These are phyloP conservation scores for Solanum clarkiae DNA, from an alignment of 257 asterid species.

Conservation along the genomic window DNA sequence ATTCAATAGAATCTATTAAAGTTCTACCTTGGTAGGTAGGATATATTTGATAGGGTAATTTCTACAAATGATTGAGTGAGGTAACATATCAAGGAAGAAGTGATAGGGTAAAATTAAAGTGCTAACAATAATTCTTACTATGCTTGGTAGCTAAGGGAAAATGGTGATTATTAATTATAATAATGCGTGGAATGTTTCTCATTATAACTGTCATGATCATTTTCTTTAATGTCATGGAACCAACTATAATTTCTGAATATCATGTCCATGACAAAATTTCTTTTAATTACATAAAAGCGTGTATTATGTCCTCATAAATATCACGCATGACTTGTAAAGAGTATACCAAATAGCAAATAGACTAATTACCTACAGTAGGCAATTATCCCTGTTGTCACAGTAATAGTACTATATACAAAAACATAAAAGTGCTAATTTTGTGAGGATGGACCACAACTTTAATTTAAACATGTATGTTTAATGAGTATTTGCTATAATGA, in stretches of 20 bases:
- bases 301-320: background rate
- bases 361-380: background rate
- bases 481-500: background rate
- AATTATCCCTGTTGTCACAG: background rate
- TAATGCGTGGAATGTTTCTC: background rate
- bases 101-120: background rate
- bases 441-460: no score
- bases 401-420: background rate
- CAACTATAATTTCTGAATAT: background rate
- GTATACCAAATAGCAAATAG: background rate
- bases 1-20: no score
- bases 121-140: background rate
- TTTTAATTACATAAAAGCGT: background rate
- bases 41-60: background rate
- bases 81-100: background rate
- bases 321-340: background rate
- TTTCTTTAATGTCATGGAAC: background rate
- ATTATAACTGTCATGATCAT: background rate
- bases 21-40: no score
- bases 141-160: background rate
- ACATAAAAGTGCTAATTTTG: no score
- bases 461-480: background rate
- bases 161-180: background rate
- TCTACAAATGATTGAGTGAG: background rate
- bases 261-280: background rate